Evolutionary conservation across 768 basidiomycete genomes (phyloP).

Genomic region (Hortiboletus flavorubellus): DNA sequence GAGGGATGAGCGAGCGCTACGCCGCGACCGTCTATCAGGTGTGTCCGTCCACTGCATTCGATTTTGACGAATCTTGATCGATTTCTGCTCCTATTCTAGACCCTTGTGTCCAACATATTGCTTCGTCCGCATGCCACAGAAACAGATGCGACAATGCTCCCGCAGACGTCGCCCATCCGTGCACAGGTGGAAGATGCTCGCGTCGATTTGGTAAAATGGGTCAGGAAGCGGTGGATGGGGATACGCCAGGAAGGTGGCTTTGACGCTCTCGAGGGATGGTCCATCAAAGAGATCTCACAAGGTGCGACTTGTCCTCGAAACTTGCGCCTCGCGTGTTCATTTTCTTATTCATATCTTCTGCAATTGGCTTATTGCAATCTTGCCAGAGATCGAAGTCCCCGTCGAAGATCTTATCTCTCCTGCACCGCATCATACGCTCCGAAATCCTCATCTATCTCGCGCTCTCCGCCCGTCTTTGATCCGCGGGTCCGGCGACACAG

Average conservation of each 20-base stretch:
- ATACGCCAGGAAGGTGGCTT: constrained; percentile 80
- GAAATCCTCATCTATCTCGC: constrained; percentile 27
- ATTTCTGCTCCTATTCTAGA: constrained; percentile 35
- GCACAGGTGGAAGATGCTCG: constrained; percentile 70
- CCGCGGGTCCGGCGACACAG: constrained; percentile 28
- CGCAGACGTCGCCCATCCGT: constrained; percentile 67
- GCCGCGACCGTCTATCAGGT: constrained; percentile 80
- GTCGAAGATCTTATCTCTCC: constrained; percentile 67
- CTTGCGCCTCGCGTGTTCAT: not conserved
- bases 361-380: not conserved
- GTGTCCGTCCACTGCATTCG: constrained; percentile 5
- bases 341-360: not conserved
- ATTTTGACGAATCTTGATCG: not conserved
- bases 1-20: constrained; percentile 61
- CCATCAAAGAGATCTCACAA: constrained; percentile 73
- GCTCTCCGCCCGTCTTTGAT: constrained; percentile 28
- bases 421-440: constrained; percentile 28
- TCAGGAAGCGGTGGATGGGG: constrained; percentile 73
- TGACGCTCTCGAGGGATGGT: constrained; percentile 79
- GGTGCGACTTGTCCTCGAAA: constrained; percentile 14
- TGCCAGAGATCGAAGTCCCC: constrained; percentile 73
- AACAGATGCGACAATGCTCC: constrained; percentile 56
- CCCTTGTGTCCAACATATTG: constrained; percentile 68
- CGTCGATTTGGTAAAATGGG: constrained; percentile 47
- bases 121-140: constrained; percentile 66